A percentile compares a stretch with the other conserved stretches of the same genome.
Conservation (phyloP, 345 rosid species). For the Streptanthus diversifolius region DNA sequence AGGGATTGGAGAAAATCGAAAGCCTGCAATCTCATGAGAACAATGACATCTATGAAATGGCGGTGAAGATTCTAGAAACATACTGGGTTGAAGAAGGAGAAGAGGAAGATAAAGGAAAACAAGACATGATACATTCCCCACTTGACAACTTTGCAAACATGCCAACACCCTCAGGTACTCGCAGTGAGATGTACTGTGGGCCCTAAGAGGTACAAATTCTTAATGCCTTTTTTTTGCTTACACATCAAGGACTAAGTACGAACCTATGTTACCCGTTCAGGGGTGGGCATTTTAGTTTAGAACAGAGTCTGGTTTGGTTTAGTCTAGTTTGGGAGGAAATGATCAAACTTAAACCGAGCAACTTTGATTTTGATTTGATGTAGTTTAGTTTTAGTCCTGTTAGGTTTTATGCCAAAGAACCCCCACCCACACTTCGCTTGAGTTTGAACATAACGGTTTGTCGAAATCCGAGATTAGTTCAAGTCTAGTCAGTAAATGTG, state of each 20-base stretch:
- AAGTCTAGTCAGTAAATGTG: neutral
- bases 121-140: constrained; percentile 24
- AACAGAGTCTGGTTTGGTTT: neutral
- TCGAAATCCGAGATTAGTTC: no score
- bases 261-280: neutral
- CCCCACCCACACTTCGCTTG: neutral
- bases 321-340: neutral
- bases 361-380: neutral
- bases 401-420: neutral
- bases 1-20: constrained; percentile 55
- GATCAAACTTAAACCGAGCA: neutral
- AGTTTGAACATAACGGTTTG: no score
- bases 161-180: constrained; percentile 21
- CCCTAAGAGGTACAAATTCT: constrained; percentile 25
- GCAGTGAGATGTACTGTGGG: constrained; percentile 25
- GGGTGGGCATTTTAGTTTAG: neutral
- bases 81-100: constrained; percentile 49
- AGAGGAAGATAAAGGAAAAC: constrained; percentile 30
- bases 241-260: neutral
- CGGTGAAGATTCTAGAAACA: constrained; percentile 52
- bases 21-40: constrained; percentile 49
- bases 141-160: constrained; percentile 20
- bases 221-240: constrained; percentile 1
- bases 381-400: neutral
- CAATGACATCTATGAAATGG: constrained; percentile 34